Percentiles rank a stretch among this genome's conserved stretches.
These are phyloP conservation scores for Carex cristatella DNA, from an alignment of 176 grass and related monocot species.

Conservation along the genomic window DNA sequence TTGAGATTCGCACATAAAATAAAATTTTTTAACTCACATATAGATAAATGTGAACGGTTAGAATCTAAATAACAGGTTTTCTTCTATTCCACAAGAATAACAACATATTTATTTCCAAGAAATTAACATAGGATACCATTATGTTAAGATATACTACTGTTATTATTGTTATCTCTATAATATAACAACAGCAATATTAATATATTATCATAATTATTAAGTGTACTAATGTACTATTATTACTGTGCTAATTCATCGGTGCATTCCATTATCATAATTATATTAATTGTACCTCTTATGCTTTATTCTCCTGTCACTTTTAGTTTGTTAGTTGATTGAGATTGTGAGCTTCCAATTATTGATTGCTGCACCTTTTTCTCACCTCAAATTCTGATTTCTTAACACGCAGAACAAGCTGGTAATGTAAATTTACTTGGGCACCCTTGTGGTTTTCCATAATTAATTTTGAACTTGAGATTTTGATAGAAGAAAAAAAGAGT, in stretches of 20 bases:
- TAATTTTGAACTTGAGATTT: not conserved
- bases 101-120: too few species aligned
- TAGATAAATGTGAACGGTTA: too few species aligned
- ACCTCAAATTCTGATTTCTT: not conserved
- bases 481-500: not conserved
- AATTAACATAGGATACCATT: too few species aligned
- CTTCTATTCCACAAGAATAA: too few species aligned
- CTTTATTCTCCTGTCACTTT: not conserved
- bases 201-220: not conserved
- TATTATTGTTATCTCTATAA: not conserved
- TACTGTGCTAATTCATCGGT: not conserved
- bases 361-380: not conserved
- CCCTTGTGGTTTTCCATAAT: not conserved
- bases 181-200: too few species aligned
- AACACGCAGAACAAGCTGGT: not conserved
- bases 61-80: too few species aligned
- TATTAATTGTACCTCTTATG: not conserved
- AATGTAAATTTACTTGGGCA: not conserved
- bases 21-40: too few species aligned
- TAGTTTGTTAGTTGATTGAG: constrained; percentile 17
- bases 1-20: too few species aligned
- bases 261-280: not conserved
- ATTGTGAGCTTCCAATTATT: constrained; percentile 11
- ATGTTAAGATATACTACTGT: not conserved
- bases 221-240: too few species aligned